Base-by-base conservation (phyloP, 495 filamentous ascomycete genomes). In the Neohortaea acidophila region DNA sequence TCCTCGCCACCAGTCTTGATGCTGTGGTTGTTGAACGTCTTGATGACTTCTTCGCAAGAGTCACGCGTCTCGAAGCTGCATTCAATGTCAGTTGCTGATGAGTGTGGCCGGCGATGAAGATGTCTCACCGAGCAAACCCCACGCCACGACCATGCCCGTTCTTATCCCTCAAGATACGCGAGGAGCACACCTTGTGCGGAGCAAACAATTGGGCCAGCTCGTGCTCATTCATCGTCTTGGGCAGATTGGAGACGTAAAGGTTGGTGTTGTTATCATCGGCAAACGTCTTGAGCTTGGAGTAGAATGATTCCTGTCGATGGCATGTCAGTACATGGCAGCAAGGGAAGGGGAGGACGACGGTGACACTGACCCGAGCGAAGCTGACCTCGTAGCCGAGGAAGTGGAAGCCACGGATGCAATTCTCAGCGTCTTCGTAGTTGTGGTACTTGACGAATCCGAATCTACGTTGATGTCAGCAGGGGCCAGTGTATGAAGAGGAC, bases 401-500 rank as follows among this genome's bases (percentile, higher is more conserved):
- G 55, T 83, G 84, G 53, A 99, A 91, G n/a, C 80, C 87, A 25
- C 84, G 81, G 59, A 99, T 96, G 61, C 86, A 94, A 43, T 80
- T 79, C 62, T 94, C 84, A 12, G 87, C 91, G 44, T 93, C 80
- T 19, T 77, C 74, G 50, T 82, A 79, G 49, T 79, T 79, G 59
- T 69, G 76, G 55, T 86, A 99, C 56, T 87, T 86, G 50, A 92
- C 84, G 57, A 99, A 99, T 0, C 91, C 91, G 53, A 93, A 97
- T 2, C 89, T 93, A 38, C 22, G 1, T 2, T 42, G 34, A 22
- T 14, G 20, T 44, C 39, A 52, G 49, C 34, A 18, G 18, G 1
- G 25, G 42, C 30, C 53, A 27, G 39, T 14, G 49, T 60, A 24
- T 51, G 41, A 52, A 27, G 54, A 38, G 21, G n/a, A 20, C 23